Evolutionary conservation across 805 yeast species (phyloP).

Genomic region (Metschnikowia koreensis): DNA sequence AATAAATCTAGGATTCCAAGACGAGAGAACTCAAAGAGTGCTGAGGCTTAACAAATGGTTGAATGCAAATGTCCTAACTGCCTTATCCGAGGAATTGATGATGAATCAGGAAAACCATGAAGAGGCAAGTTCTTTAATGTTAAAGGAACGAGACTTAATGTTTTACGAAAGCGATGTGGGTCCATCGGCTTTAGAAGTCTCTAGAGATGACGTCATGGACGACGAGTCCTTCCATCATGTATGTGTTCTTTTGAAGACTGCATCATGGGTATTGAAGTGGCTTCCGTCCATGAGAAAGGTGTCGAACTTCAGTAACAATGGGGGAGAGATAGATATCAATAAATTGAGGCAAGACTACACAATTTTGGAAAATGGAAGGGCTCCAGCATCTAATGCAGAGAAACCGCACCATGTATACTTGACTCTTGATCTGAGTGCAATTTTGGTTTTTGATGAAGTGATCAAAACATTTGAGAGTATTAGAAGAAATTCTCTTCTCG

Average conservation of each 20-base stretch:
- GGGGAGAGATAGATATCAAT: slow-evolving; percentile 24
- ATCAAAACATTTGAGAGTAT: slow-evolving; percentile 34
- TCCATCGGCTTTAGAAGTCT: slow-evolving; percentile 29
- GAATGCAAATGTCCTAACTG: slow-evolving; percentile 28
- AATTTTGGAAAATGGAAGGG: slow-evolving; percentile 40
- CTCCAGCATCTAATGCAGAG: slow-evolving; percentile 18
- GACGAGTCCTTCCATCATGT: slow-evolving; percentile 49
- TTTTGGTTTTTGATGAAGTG: slow-evolving; percentile 36
- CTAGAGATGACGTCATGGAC: slow-evolving; percentile 55
- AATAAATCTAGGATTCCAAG: slow-evolving; percentile 11
- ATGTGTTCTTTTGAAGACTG: slow-evolving; percentile 51
- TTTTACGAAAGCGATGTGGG: slow-evolving; percentile 19
- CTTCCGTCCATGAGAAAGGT: slow-evolving; percentile 51
- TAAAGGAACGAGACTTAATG: slow-evolving; percentile 29
- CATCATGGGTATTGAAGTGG: slow-evolving; percentile 60
- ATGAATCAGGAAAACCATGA: slow-evolving; percentile 1
- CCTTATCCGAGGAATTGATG: slow-evolving; percentile 18
- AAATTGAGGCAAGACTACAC: slow-evolving; percentile 40
- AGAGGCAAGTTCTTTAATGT: slow-evolving; percentile 13
- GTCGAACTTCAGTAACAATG: slow-evolving; percentile 26
- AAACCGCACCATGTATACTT: slow-evolving; percentile 29
- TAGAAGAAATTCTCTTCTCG: slow-evolving; percentile 39
- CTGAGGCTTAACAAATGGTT: slow-evolving; percentile 36
- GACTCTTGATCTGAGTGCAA: slow-evolving; percentile 31
- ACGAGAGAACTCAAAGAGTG: slow-evolving; percentile 17